phyloP scores from a whole-genome alignment of 1,139 yeast genomes.

The Meyerozyma guilliermondii region DNA sequence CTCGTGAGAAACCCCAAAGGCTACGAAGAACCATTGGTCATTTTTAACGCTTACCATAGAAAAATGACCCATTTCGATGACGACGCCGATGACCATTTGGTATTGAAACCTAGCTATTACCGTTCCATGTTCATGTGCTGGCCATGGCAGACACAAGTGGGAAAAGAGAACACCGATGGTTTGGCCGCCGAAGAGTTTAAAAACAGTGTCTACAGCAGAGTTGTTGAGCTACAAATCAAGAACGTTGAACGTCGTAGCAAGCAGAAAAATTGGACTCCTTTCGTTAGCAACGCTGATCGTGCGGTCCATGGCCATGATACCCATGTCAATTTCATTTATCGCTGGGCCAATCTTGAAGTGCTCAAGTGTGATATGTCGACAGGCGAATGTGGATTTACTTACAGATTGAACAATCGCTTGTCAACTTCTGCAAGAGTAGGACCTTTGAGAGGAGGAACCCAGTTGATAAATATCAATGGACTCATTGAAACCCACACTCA shows the following conservation, averaged over 20 bases:
- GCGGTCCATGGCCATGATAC: constrained; percentile 21
- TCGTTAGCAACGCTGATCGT: constrained; percentile 22
- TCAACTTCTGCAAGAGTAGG: constrained; percentile 20
- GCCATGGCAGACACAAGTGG: constrained; percentile 32
- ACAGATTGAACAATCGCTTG: constrained; percentile 16
- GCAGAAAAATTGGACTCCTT: constrained; percentile 45
- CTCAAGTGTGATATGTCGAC: constrained; percentile 26
- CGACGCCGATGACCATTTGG: constrained; percentile 7
- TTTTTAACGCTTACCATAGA: constrained; percentile 30
- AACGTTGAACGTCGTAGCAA: constrained; percentile 17
- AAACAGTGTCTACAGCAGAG: constrained; percentile 16
- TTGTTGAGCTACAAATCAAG: constrained; percentile 20
- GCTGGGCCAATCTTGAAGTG: constrained; percentile 35
- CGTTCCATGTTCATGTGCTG: constrained; percentile 32
- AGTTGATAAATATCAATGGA: constrained; percentile 22
- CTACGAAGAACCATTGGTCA: constrained; percentile 31
- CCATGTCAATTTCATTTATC: constrained; percentile 26
- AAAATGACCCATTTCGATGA: constrained; percentile 12
- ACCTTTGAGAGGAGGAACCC: constrained; percentile 37
- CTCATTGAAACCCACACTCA: constrained; percentile 2
- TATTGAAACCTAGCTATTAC: constrained; percentile 7
- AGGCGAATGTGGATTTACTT: constrained; percentile 24
- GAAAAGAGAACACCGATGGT: constrained; percentile 23
- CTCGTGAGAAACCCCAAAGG: constrained; percentile 27
- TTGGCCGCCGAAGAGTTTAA: constrained; percentile 14